Conservation (phyloP, 2,329 filamentous ascomycete species). For the Microsporum audouinii region DNA sequence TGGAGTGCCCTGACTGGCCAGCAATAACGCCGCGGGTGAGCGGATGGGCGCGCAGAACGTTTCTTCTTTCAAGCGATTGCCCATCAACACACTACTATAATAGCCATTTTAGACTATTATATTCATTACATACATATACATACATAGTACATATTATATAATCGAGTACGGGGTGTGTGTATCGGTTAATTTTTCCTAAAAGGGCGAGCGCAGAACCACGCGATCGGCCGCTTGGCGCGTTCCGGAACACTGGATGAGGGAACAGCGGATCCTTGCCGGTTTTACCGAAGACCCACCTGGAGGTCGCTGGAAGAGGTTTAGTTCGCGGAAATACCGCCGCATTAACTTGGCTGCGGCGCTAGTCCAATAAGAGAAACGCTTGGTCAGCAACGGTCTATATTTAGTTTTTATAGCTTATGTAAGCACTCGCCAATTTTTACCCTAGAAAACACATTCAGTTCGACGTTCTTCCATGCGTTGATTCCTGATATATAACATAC, state of each 20-base stretch:
- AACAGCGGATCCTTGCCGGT: constrained; percentile 2
- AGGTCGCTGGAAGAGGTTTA: neutral
- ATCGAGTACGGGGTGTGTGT: neutral
- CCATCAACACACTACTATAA: neutral
- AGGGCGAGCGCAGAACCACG: neutral
- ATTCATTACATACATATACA: too few relatives aligned
- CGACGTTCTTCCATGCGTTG: too few relatives aligned
- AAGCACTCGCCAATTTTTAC: neutral
- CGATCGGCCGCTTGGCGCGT: constrained; percentile 2
- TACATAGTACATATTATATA: neutral
- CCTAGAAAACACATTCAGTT: neutral
- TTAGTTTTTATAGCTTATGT: neutral
- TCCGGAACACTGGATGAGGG: constrained; percentile 1
- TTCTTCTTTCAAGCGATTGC: neutral
- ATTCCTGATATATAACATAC: too few relatives aligned
- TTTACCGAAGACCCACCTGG: neutral
- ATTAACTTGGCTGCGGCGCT: neutral
- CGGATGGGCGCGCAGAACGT: neutral
- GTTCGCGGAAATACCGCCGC: neutral
- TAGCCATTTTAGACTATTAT: too few relatives aligned
- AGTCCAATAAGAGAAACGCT: neutral
- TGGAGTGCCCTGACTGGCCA: constrained; percentile 28
- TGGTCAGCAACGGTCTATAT: neutral
- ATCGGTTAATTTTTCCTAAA: neutral
- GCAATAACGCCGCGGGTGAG: neutral